Evolutionary conservation across 768 basidiomycete species (phyloP), one percentile per base, ranked within the genome.

Genomic region (Pulveroboletus sp.): DNA sequence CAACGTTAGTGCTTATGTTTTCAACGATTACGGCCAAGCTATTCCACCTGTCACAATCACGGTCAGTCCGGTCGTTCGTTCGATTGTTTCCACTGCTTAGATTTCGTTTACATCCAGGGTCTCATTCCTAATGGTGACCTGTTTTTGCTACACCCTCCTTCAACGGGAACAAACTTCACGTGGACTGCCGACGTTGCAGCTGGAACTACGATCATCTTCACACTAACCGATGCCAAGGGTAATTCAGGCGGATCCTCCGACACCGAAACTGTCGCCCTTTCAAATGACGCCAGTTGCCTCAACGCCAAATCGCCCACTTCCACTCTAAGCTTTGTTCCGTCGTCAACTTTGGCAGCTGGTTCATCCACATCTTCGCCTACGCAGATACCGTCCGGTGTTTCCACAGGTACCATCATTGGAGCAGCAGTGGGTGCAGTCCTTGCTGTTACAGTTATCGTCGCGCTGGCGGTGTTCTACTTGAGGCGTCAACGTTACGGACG

Each of bases 51-150:
- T 83, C 26, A 78, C 76, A 5, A 75, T 84, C 26, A 63, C 70
- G 46, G 84, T 82, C 52, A 57, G 75, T 64, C 48, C 14, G 5
- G 36, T 42, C 41, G 31, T 14, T 24, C 43, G 14, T 37, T 38
- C 26, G 8, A 35, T 31, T 54, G 32, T 8, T 33, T 49, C 39
- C 13, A n/a, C n/a, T 35, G 15, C 44, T 52, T 31, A 50, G 0
- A 41, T 36, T 26, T 24, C 10, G 18, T 33, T 51, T 45, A 36
- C 15, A 43, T 27, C 44, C 32, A 86, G 79, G 84, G 76, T 21
- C 65, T 83, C 28, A 79, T 90, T 47, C 86, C 86, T 31, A 76
- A 76, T 18, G 87, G 88, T 10, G 69, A 74, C 36, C 59, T 71
- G 1, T 72, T 84, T 47, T 51, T 71, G 17, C 55, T 87, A 11